phyloP scores from a whole-genome alignment of 2,329 filamentous ascomycete species.

The Cladosporium colombiae region DNA sequence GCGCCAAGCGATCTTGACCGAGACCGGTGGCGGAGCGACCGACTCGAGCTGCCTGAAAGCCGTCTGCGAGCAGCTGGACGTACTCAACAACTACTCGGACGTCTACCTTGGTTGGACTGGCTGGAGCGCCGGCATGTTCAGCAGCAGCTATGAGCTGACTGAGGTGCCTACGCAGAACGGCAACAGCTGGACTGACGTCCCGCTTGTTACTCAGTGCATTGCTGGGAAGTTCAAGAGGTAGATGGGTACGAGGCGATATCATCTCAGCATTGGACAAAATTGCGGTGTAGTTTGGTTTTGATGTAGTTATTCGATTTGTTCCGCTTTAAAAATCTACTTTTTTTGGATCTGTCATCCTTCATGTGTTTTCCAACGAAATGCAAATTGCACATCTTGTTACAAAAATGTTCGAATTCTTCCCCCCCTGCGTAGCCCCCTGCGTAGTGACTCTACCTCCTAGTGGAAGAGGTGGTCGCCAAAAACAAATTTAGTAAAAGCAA shows the following conservation, averaged over 20 bases:
- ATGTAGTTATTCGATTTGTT: background rate
- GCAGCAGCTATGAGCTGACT: conserved; percentile 30
- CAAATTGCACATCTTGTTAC: background rate
- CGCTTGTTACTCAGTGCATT: conserved; percentile 33
- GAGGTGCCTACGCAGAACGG: conserved; percentile 32
- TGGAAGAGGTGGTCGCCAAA: background rate
- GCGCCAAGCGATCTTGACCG: conserved; percentile 43
- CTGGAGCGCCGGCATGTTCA: conserved; percentile 38
- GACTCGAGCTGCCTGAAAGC: conserved; percentile 39
- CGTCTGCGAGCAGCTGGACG: conserved; percentile 36
- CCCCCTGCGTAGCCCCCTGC: background rate
- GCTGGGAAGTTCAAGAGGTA: conserved; percentile 31
- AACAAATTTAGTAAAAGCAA: background rate
- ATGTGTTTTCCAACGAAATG: background rate
- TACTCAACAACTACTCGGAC: conserved; percentile 35
- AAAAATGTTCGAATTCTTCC: background rate
- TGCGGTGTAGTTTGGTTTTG: background rate
- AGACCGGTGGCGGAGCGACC: conserved; percentile 44
- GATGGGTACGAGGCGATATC: background rate
- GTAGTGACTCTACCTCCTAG: background rate
- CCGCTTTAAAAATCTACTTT: background rate
- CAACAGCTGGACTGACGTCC: conserved; percentile 31
- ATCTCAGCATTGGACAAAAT: background rate
- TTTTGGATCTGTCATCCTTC: background rate
- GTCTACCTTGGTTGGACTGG: conserved; percentile 38